Evolutionary conservation across 1,284 basidiomycete genomes (phyloP).

Genomic region (Ceratobasidium sp.): DNA sequence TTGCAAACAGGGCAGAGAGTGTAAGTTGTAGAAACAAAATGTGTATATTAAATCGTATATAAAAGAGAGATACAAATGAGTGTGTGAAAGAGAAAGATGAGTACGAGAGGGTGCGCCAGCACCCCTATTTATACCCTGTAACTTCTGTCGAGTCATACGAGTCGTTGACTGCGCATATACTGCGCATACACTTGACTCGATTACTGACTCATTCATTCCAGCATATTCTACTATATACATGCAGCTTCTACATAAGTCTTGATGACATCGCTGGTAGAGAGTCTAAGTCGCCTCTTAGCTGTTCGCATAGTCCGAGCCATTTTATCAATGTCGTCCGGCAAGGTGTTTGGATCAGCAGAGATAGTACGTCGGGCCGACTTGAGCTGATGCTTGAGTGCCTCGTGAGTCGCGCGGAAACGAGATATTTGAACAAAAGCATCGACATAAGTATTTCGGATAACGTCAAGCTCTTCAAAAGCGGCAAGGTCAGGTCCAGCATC

Average conservation of each 20-base stretch:
- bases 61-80: too few relatives aligned
- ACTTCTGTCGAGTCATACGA: too few relatives aligned
- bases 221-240: too few relatives aligned
- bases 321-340: not conserved
- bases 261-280: constrained; percentile 1
- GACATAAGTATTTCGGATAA: constrained; percentile 22
- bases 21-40: too few relatives aligned
- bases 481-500: not conserved
- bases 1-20: constrained; percentile 15
- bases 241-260: not conserved
- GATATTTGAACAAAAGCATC: constrained; percentile 30
- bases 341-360: not conserved
- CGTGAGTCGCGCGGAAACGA: not conserved
- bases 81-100: too few relatives aligned
- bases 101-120: too few relatives aligned
- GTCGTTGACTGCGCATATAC: too few relatives aligned
- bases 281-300: not conserved
- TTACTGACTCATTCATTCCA: too few relatives aligned
- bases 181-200: too few relatives aligned
- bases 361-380: not conserved
- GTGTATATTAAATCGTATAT: too few relatives aligned
- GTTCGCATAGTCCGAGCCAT: constrained; percentile 26
- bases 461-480: constrained; percentile 10
- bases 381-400: constrained; percentile 22
- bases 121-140: too few relatives aligned